Conservation (phyloP, 2,329 filamentous ascomycete species). For the Phialemoniopsis sp. region DNA sequence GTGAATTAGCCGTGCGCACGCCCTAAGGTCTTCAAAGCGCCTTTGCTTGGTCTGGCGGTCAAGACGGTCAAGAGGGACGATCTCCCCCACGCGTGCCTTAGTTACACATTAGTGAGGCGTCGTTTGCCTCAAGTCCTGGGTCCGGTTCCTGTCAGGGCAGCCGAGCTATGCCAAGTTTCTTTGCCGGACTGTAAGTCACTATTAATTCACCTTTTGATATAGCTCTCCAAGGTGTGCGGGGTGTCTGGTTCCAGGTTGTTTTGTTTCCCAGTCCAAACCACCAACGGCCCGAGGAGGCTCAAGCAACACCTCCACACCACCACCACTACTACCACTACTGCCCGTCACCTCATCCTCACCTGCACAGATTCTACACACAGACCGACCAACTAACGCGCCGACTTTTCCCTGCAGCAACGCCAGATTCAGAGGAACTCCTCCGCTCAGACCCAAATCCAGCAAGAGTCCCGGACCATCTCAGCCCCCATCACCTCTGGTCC, state of each 20-base stretch:
- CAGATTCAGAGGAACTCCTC: neutral
- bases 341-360: neutral
- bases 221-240: neutral
- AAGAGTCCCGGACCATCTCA: neutral
- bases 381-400: neutral
- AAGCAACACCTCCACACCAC: too few relatives aligned
- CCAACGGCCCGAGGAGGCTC: too few relatives aligned
- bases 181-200: neutral
- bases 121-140: neutral
- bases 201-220: neutral
- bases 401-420: neutral
- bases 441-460: neutral
- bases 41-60: neutral
- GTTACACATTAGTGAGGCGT: neutral
- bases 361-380: neutral
- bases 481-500: neutral
- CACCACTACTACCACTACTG: too few relatives aligned
- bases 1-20: neutral
- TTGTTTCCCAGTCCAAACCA: too few relatives aligned
- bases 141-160: neutral
- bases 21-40: neutral
- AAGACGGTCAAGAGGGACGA: neutral
- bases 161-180: neutral
- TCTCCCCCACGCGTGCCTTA: neutral
- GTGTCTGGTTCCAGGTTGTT: too few relatives aligned